Percentiles rank a stretch among this genome's conserved stretches.
Conservation (phyloP, 768 basidiomycete genomes). For the Brasilioporus rufonigricans region DNA sequence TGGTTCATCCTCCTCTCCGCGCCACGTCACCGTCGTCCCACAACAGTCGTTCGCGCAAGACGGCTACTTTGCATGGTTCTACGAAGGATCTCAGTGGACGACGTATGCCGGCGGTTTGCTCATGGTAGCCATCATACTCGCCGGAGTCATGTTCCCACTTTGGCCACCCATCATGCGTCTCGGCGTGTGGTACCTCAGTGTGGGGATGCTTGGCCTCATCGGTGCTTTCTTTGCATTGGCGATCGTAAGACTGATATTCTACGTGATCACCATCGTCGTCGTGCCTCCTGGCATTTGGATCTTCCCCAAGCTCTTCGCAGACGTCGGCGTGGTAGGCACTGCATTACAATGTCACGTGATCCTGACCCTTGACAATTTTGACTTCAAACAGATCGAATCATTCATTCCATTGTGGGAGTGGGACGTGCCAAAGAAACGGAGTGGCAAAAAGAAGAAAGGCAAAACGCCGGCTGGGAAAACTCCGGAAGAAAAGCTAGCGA, state of each 20-base stretch:
- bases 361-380: not conserved
- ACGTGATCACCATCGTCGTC: conserved; percentile 84
- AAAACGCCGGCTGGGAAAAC: conserved; percentile 34
- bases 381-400: conserved; percentile 87
- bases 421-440: conserved; percentile 79
- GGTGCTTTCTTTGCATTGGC: conserved; percentile 90
- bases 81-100: conserved; percentile 91
- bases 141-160: conserved; percentile 98
- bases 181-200: conserved; percentile 94
- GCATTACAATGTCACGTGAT: not conserved
- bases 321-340: conserved; percentile 91
- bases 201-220: conserved; percentile 83
- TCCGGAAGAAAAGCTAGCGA: conserved; percentile 39
- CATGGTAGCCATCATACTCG: conserved; percentile 93
- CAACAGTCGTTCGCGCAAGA: conserved; percentile 77
- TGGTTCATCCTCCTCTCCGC: conserved; percentile 61
- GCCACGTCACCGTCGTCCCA: conserved; percentile 68
- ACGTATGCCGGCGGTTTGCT: conserved; percentile 86
- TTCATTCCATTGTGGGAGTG: conserved; percentile 98
- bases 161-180: conserved; percentile 93
- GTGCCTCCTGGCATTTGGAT: conserved; percentile 96
- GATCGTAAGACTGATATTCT: conserved; percentile 89
- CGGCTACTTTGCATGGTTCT: conserved; percentile 96
- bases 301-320: conserved; percentile 96
- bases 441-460: conserved; percentile 61